Percentiles rank a stretch among this genome's conserved stretches.
phyloP scores from a whole-genome alignment of 1,284 basidiomycete genomes.

The Sporisorium iseilematis-ciliati region DNA sequence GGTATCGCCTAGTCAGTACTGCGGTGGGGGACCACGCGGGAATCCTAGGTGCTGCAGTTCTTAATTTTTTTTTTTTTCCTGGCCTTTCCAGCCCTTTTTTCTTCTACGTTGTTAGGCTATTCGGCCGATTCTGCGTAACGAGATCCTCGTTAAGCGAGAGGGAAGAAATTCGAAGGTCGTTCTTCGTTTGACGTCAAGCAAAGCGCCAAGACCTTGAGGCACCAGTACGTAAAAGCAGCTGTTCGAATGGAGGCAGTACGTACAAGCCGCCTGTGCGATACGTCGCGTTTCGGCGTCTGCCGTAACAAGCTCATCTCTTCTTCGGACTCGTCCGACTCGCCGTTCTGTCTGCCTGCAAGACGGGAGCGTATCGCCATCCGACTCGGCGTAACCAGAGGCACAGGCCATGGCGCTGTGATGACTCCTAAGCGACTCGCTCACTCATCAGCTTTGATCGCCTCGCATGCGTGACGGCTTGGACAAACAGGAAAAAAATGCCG shows the following conservation, averaged over 20 bases:
- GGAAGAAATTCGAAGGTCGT: not conserved
- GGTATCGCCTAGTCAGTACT: conserved; percentile 84
- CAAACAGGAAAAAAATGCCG: too few relatives aligned
- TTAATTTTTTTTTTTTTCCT: conserved; percentile 30
- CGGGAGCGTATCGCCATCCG: not conserved
- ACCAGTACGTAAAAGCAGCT: not conserved
- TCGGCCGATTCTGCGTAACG: not conserved
- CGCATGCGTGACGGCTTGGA: too few relatives aligned
- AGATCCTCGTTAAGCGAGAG: too few relatives aligned
- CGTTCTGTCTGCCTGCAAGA: too few relatives aligned
- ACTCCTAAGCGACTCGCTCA: not conserved
- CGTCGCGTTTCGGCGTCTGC: not conserved
- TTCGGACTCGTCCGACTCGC: not conserved
- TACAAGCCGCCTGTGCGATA: not conserved
- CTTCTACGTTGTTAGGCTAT: not conserved
- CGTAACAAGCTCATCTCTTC: not conserved
- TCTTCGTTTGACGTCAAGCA: not conserved
- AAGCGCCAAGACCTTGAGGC: not conserved
- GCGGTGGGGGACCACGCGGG: conserved; percentile 85
- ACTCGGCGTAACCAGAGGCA: not conserved
- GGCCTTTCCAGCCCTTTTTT: not conserved
- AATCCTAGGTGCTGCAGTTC: conserved; percentile 84
- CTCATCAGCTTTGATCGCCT: not conserved
- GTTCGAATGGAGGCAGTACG: not conserved
- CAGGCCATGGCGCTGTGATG: not conserved